Evolutionary conservation across 257 asterid species (phyloP), one percentile per base, ranked within the genome.

Genomic region (Datura wrightii): DNA sequence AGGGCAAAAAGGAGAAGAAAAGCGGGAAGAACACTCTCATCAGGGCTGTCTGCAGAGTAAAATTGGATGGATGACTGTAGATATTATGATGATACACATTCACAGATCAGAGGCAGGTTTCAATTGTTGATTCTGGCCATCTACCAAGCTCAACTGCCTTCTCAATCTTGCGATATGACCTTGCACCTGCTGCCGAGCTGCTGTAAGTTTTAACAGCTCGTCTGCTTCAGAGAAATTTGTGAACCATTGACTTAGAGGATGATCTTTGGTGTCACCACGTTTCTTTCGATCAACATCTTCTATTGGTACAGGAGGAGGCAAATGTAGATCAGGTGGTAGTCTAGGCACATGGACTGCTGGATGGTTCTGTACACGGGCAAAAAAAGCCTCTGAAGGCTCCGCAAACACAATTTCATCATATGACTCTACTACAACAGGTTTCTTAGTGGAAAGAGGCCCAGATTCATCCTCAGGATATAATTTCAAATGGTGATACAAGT

Each of bases 181-280:
- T 65, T 65, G 74, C 99, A 96, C 99, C 98, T 96, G 97, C 88
- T 94, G 98, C 58, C 98, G 95, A 85, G 98, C 98, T 69, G 97
- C 97, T 67, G 97, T 97, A 82, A 96, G 97, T 87, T 93, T 91
- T 89, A 96, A 89, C 85, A 96, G 90, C 89, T 93, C 99, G 85
- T 93, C 99, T 46, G 98, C 98, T 90, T 94, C 98, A 0, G 99
- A 94, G 87, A 94, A 96, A 85, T 87, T 92, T 83, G 94, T 88
- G 88, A 93, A 94, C 93, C 94, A 96, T 90, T 93, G 99, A 86
- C 79, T 87, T 83, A 93, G 90, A 83, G 97, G 90, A 89, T 96
- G 92, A 89, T 96, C 97, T 87, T 90, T 94, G 41, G 97, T 90
- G 85, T 92, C 97, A 41, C 94, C 92, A 87, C 90, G 91, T 84